A percentile compares a stretch with the other conserved stretches of the same genome.
Evolutionary conservation across 2,329 filamentous ascomycete species (phyloP).

Genomic region (Neonectria sp.): DNA sequence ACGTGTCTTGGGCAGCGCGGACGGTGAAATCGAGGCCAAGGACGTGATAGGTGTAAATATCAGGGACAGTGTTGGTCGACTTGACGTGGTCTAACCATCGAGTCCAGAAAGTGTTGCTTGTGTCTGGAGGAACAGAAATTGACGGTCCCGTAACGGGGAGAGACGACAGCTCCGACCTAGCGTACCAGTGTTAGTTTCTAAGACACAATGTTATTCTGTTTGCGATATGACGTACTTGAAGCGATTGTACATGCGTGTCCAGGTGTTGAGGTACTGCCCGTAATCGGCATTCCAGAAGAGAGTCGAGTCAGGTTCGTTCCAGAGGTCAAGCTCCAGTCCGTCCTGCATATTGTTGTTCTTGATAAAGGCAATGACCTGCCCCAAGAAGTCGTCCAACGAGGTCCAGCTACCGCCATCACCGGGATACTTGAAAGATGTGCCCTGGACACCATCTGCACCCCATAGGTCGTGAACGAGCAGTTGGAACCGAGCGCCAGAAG

Average conservation of each 20-base stretch:
- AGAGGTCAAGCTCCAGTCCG: slow-evolving; percentile 14
- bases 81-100: slow-evolving; percentile 15
- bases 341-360: slow-evolving; percentile 4
- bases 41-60: slow-evolving; percentile 15
- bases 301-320: slow-evolving; percentile 15
- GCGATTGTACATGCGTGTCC: slow-evolving; percentile 9
- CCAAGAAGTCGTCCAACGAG: slow-evolving; percentile 8
- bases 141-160: slow-evolving; percentile 3
- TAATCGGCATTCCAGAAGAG: slow-evolving; percentile 14
- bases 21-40: slow-evolving; percentile 7
- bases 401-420: slow-evolving; percentile 8
- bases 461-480: slow-evolving; percentile 14
- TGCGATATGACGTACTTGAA: neutral
- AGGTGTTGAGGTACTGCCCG: slow-evolving; percentile 13
- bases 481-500: slow-evolving; percentile 7
- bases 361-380: slow-evolving; percentile 15
- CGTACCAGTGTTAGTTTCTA: neutral
- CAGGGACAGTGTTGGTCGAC: slow-evolving; percentile 8
- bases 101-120: slow-evolving; percentile 8
- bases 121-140: slow-evolving; percentile 10
- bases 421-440: slow-evolving; percentile 2
- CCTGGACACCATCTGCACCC: slow-evolving; percentile 15
- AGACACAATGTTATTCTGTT: neutral
- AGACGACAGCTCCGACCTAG: slow-evolving; percentile 3
- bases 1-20: neutral